These are phyloP conservation scores for Mycocentrospora acerina DNA, from an alignment of 2,329 filamentous ascomycete genomes.

Conservation along the genomic window DNA sequence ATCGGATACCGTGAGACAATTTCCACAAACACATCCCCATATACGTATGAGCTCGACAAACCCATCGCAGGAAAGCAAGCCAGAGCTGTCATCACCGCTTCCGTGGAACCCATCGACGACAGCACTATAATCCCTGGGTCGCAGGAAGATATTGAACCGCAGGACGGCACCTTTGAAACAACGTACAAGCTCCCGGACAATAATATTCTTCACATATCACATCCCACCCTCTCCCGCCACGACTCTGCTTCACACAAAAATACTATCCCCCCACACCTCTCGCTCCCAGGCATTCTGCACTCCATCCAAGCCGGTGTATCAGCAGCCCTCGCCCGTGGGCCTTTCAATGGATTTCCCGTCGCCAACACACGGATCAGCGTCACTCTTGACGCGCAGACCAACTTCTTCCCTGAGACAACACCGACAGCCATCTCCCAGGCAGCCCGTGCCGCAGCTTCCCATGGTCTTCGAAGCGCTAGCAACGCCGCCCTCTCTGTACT, in stretches of 20 bases:
- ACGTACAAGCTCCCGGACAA: slow-evolving; percentile 55
- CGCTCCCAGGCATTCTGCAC: slow-evolving; percentile 51
- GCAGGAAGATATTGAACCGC: slow-evolving; percentile 21
- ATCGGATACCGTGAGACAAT: slow-evolving; percentile 93
- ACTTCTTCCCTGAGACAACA: slow-evolving; percentile 69
- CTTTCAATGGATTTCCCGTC: slow-evolving; percentile 75
- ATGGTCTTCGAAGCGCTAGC: slow-evolving; percentile 65
- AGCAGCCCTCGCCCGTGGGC: slow-evolving; percentile 82
- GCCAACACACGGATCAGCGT: slow-evolving; percentile 73
- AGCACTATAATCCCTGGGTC: slow-evolving; percentile 20
- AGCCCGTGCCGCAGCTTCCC: slow-evolving; percentile 62
- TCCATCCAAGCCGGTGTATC: slow-evolving; percentile 75
- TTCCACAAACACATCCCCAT: slow-evolving; percentile 56
- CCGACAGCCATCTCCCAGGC: slow-evolving; percentile 68
- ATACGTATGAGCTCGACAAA: slow-evolving; percentile 70
- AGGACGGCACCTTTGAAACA: slow-evolving; percentile 31
- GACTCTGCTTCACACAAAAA: slow-evolving; percentile 39
- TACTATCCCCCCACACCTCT: slow-evolving; percentile 57
- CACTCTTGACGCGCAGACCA: slow-evolving; percentile 63
- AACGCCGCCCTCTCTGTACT: slow-evolving; percentile 61
- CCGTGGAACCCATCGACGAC: slow-evolving; percentile 61
- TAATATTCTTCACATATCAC: slow-evolving; percentile 65
- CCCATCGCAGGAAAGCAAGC: slow-evolving; percentile 78
- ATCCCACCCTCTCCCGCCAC: slow-evolving; percentile 52
- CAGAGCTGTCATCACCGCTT: slow-evolving; percentile 72